phyloP scores from a whole-genome alignment of 225 moss, liverwort and hornwort species.

The Sphagnum contortum region DNA sequence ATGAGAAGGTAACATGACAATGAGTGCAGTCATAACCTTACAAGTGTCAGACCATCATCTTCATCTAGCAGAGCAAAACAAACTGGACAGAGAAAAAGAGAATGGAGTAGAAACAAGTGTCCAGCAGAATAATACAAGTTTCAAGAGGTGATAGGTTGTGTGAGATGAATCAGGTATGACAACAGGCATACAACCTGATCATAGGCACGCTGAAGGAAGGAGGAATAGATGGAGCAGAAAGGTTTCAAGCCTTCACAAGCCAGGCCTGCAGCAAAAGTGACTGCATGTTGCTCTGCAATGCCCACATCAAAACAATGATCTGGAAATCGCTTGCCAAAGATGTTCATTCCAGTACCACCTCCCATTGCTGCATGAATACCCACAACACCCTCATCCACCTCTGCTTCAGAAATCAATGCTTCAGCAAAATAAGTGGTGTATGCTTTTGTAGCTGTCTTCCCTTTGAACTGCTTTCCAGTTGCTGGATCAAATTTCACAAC shows the following conservation, averaged over 20 bases:
- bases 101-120: no score
- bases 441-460: conserved; percentile 11
- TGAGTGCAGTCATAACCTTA: no score
- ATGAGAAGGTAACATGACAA: no score
- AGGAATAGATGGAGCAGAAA: conserved; percentile 34
- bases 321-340: conserved; percentile 33
- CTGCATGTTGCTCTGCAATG: conserved; percentile 40
- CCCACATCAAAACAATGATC: conserved; percentile 36
- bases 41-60: no score
- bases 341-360: conserved; percentile 32
- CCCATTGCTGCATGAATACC: conserved; percentile 44
- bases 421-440: conserved; percentile 35
- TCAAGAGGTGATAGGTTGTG: no score
- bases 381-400: conserved; percentile 20
- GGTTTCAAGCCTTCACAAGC: conserved; percentile 38
- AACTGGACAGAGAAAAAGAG: no score
- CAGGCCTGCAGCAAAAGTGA: conserved; percentile 35
- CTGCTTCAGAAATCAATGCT: conserved; percentile 34
- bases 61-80: no score
- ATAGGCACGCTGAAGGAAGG: conserved; percentile 34
- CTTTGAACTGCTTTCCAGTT: conserved; percentile 33
- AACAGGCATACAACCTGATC: conserved; percentile 16
- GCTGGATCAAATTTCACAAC: conserved; percentile 37
- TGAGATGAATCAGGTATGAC: no score
- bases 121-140: no score